phyloP scores from a whole-genome alignment of 441 rosid species.

The Arabidopsis hybrid region DNA sequence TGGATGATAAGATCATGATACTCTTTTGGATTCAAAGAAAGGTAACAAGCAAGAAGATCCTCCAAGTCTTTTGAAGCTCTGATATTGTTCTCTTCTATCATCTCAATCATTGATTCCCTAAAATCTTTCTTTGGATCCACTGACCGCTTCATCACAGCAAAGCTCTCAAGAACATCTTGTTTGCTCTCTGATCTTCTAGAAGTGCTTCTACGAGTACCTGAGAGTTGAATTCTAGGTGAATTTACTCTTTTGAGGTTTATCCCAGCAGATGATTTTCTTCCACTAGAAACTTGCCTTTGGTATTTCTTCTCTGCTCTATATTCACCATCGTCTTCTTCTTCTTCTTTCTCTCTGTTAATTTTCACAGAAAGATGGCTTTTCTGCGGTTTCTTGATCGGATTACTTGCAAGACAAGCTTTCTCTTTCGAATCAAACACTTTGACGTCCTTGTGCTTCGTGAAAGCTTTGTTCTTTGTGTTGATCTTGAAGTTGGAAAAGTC shows the following conservation, averaged over 20 bases:
- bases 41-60: constrained; percentile 75
- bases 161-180: constrained; percentile 55
- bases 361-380: constrained; percentile 36
- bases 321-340: constrained; percentile 14
- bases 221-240: constrained; percentile 61
- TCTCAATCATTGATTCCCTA: constrained; percentile 76
- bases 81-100: constrained; percentile 72
- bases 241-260: constrained; percentile 61
- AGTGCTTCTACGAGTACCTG: constrained; percentile 46
- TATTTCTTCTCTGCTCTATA: constrained; percentile 8
- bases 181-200: constrained; percentile 44
- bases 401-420: constrained; percentile 41
- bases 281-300: constrained; percentile 29
- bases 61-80: constrained; percentile 64
- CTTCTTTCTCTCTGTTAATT: constrained; percentile 31
- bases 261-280: constrained; percentile 54
- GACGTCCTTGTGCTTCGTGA: constrained; percentile 32
- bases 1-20: constrained; percentile 62
- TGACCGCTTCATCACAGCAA: constrained; percentile 61
- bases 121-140: constrained; percentile 71
- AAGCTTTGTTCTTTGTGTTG: constrained; percentile 40
- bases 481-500: constrained; percentile 58
- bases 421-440: constrained; percentile 31
- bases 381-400: constrained; percentile 30
- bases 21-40: constrained; percentile 60